Evolutionary conservation across 2,329 filamentous ascomycete species (phyloP).

Genomic region (Exophiala xenobiotica): DNA sequence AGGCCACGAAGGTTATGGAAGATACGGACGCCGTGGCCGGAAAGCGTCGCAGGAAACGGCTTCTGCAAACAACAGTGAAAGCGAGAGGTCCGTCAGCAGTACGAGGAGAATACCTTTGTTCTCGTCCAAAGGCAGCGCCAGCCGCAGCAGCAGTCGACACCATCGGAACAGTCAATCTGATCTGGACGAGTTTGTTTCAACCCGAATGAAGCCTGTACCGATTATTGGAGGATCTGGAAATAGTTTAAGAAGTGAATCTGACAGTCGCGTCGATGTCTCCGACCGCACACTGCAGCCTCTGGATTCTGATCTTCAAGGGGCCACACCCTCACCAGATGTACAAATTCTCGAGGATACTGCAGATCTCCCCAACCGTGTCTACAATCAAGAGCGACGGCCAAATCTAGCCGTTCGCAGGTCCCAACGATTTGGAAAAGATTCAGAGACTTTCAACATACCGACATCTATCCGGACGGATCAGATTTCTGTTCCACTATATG

Average conservation of each 20-base stretch:
- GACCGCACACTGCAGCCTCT: constrained; percentile 36
- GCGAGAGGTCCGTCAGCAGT: constrained; percentile 41
- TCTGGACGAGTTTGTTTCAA: constrained; percentile 49
- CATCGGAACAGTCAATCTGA: constrained; percentile 38
- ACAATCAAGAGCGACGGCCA: constrained; percentile 1
- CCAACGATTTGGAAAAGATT: constrained; percentile 25
- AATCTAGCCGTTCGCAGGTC: constrained; percentile 28
- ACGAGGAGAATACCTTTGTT: constrained; percentile 38
- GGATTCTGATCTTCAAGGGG: constrained; percentile 32
- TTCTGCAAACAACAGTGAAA: constrained; percentile 36
- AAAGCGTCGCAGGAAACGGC: constrained; percentile 42
- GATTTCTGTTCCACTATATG: constrained; percentile 15
- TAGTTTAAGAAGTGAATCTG: constrained; percentile 37
- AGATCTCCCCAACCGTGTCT: not conserved
- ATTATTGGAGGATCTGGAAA: constrained; percentile 44
- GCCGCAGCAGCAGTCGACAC: constrained; percentile 37
- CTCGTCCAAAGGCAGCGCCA: constrained; percentile 43
- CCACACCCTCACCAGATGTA: too few relatives aligned
- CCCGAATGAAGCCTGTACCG: constrained; percentile 50
- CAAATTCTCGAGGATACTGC: too few relatives aligned
- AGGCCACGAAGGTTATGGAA: constrained; percentile 71
- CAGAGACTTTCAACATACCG: constrained; percentile 25
- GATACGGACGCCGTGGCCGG: constrained; percentile 46
- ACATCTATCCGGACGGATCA: constrained; percentile 27
- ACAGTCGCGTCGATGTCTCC: constrained; percentile 43